Evolutionary conservation across 1,284 basidiomycete species (phyloP), one percentile per base, ranked within the genome.

Genomic region (Tilletia indica): DNA sequence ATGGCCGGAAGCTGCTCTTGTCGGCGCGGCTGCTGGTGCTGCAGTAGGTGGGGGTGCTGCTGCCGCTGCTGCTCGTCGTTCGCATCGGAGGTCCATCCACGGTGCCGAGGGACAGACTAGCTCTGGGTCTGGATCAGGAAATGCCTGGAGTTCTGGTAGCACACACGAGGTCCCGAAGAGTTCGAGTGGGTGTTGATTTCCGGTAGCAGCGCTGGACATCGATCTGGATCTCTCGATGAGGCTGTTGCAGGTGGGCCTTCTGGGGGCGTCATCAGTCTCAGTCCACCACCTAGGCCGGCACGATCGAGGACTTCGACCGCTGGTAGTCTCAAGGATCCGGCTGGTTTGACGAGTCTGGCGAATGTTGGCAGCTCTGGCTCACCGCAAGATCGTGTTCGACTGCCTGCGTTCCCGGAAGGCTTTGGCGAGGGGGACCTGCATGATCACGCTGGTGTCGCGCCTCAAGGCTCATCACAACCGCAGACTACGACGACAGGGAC

Each of bases 141-240:
- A 64, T 42, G 61, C 61, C 2, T 64, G 61, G 61, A 64, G 61
- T 36, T 64, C 61, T 9, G 61, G 61, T 6, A 64, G 61, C 34
- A 64, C 61, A 16, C 61, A 64, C 38, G 61, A 64, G 42, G 61
- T 38, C 8, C 61, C 61, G 4, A 64, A 64, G 38, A 64, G 61
- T 36, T 64, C 61, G 38, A 64, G 34, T 64, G 61, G 61, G 4
- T n/a, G 3, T 36, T 64, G 4, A 14, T 64, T 5, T 39, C 61
- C 19, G 61, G 36, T 12, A 38, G 31, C 25, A 64, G 61, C 38
- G 36, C 61, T 19, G 61, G 61, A 8, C 61, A 64, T 64, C 61
- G 31, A 19, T 38, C 38, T 19, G 38, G 61, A 25, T 64, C 61
- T 3, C 16, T 21, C 36, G 61, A 64, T 16, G 61, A 38, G 6